phyloP scores from a whole-genome alignment of 495 filamentous ascomycete species.

The Penicillium diatomitis region DNA sequence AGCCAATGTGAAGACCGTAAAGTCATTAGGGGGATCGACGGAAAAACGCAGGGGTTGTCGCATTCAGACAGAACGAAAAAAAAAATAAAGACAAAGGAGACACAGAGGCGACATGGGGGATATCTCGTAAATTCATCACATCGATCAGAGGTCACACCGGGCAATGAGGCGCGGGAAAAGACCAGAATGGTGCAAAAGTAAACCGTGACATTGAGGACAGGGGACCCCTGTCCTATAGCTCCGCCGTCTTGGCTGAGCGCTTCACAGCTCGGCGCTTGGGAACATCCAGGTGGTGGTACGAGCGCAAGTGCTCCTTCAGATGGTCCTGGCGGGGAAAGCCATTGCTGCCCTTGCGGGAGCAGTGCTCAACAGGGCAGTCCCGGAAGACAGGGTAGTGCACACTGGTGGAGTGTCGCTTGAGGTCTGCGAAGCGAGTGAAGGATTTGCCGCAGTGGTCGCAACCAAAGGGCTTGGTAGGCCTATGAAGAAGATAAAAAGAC shows the following conservation, averaged over 20 bases:
- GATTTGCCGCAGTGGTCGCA: slow-evolving; percentile 36
- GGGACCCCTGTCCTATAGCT: too few relatives aligned
- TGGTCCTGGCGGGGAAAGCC: slow-evolving; percentile 86
- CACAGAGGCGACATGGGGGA: too few relatives aligned
- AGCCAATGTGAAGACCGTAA: background rate
- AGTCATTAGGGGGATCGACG: background rate
- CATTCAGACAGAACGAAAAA: background rate
- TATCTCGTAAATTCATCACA: background rate
- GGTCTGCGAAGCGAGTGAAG: slow-evolving; percentile 45
- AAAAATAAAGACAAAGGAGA: background rate
- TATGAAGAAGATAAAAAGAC: slow-evolving; percentile 1
- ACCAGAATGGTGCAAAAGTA: too few relatives aligned
- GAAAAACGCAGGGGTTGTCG: background rate
- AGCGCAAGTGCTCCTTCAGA: slow-evolving; percentile 75
- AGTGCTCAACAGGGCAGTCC: slow-evolving; percentile 69
- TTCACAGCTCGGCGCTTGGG: slow-evolving; percentile 34
- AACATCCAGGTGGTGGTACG: slow-evolving; percentile 57
- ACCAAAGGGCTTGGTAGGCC: slow-evolving; percentile 32
- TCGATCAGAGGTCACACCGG: too few relatives aligned
- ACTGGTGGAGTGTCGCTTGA: slow-evolving; percentile 44
- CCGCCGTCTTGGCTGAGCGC: slow-evolving; percentile 20
- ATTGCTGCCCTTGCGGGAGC: slow-evolving; percentile 66
- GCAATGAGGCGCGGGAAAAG: too few relatives aligned
- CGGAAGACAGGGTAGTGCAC: slow-evolving; percentile 53
- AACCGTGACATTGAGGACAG: too few relatives aligned